Evolutionary conservation across 768 basidiomycete genomes (phyloP).

Genomic region (Candolleomyces eurysporus): DNA sequence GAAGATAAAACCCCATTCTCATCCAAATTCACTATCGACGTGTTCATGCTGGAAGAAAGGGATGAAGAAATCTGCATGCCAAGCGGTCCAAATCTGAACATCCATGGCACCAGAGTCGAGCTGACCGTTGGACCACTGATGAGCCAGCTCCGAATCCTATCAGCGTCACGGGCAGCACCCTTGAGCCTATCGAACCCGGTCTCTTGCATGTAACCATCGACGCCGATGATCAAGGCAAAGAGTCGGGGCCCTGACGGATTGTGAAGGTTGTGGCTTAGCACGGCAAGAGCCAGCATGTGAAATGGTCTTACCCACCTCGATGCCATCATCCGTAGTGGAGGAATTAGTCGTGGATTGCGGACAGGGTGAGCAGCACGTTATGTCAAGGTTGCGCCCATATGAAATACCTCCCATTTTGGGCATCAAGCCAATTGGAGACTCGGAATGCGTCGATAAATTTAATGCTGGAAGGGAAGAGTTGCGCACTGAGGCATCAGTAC

Average conservation of each 20-base stretch:
- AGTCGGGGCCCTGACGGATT: not conserved
- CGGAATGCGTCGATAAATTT: no score
- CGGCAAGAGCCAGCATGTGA: no score
- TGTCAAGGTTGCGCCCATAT: no score
- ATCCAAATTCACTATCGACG: not conserved
- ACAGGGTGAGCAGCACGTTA: no score
- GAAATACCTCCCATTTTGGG: no score
- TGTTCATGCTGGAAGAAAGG: not conserved
- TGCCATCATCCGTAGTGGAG: no score
- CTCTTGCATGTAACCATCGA: not conserved
- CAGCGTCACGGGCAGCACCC: constrained; percentile 37
- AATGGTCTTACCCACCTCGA: no score
- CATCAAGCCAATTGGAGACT: no score
- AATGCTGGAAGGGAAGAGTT: no score
- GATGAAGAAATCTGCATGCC: not conserved
- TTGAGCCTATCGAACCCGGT: not conserved
- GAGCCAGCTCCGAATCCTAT: constrained; percentile 45
- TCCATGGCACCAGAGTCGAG: not conserved
- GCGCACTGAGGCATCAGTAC: no score
- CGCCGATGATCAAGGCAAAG: constrained; percentile 5
- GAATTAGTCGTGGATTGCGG: no score
- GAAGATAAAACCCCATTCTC: not conserved
- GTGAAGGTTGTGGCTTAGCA: no score
- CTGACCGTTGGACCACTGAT: not conserved
- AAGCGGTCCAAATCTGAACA: not conserved